phyloP scores from a whole-genome alignment of 2,329 filamentous ascomycete genomes.

The Rhynchosporium graminicola region DNA sequence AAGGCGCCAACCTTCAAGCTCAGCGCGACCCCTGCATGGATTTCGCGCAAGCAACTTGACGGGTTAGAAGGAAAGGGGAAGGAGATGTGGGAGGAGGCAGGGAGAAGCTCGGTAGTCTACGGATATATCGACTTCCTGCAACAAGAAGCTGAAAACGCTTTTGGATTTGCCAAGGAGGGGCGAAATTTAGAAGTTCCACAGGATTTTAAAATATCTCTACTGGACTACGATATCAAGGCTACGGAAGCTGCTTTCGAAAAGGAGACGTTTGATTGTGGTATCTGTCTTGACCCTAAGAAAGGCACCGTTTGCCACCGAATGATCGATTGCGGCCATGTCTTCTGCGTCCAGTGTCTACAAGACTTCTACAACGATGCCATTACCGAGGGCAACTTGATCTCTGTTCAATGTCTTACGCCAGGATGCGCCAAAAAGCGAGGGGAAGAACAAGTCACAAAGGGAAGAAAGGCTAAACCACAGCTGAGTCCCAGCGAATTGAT shows the following conservation, averaged over 20 bases:
- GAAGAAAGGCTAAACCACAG: slow-evolving; percentile 63
- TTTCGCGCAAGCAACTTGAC: slow-evolving; percentile 50
- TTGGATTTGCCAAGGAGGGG: slow-evolving; percentile 54
- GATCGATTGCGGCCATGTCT: slow-evolving; percentile 84
- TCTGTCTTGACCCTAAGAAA: slow-evolving; percentile 90
- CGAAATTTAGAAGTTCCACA: slow-evolving; percentile 54
- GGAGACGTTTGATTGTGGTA: slow-evolving; percentile 82
- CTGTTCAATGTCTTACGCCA: slow-evolving; percentile 78
- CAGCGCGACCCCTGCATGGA: slow-evolving; percentile 58
- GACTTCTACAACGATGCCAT: slow-evolving; percentile 92
- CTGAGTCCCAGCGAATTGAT: slow-evolving; percentile 83
- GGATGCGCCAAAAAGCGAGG: slow-evolving; percentile 69
- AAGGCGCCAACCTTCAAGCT: slow-evolving; percentile 53
- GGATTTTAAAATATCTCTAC: slow-evolving; percentile 66
- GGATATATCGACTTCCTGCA: slow-evolving; percentile 65
- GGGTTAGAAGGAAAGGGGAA: slow-evolving; percentile 53
- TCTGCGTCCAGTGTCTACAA: slow-evolving; percentile 82
- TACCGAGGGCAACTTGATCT: slow-evolving; percentile 75
- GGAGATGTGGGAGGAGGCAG: slow-evolving; percentile 63
- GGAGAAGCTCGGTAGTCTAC: slow-evolving; percentile 60
- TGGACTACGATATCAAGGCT: slow-evolving; percentile 77
- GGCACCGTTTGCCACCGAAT: slow-evolving; percentile 79
- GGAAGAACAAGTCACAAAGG: slow-evolving; percentile 43
- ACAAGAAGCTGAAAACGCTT: slow-evolving; percentile 59
- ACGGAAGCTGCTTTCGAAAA: slow-evolving; percentile 76